Conservation (phyloP, 305 asterid species). For the Fraxinus paxiana region DNA sequence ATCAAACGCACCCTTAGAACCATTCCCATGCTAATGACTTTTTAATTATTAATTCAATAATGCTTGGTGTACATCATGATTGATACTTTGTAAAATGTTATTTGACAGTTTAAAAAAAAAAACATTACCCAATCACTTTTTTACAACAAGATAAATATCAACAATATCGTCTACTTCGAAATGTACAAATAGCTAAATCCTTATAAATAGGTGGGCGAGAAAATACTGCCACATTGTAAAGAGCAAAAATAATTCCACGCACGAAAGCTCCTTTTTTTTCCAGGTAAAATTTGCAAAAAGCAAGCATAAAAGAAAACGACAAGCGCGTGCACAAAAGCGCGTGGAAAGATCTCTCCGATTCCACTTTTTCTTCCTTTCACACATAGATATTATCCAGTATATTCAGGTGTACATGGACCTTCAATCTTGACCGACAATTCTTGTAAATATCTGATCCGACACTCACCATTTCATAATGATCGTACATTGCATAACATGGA, state of each 20-base stretch:
- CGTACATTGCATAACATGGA: constrained; percentile 27
- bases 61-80: not conserved
- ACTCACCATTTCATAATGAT: constrained; percentile 4
- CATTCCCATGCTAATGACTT: not conserved
- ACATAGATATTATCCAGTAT: constrained; percentile 1
- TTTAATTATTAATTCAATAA: too few relatives aligned
- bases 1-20: not conserved
- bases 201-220: not conserved
- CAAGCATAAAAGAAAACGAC: not conserved
- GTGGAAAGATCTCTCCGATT: constrained; percentile 10
- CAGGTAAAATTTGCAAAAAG: not conserved
- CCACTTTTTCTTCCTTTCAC: not conserved
- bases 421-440: constrained; percentile 11
- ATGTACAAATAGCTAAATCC: too few relatives aligned
- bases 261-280: not conserved
- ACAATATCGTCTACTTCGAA: too few relatives aligned
- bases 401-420: constrained; percentile 15
- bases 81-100: too few relatives aligned
- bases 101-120: too few relatives aligned
- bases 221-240: not conserved
- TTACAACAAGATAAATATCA: too few relatives aligned
- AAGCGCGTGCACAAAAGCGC: constrained; percentile 21
- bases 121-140: too few relatives aligned
- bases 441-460: constrained; percentile 30
- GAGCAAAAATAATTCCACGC: not conserved